These are phyloP conservation scores for Candida hispaniensis DNA, from an alignment of 805 yeast species.

Conservation along the genomic window DNA sequence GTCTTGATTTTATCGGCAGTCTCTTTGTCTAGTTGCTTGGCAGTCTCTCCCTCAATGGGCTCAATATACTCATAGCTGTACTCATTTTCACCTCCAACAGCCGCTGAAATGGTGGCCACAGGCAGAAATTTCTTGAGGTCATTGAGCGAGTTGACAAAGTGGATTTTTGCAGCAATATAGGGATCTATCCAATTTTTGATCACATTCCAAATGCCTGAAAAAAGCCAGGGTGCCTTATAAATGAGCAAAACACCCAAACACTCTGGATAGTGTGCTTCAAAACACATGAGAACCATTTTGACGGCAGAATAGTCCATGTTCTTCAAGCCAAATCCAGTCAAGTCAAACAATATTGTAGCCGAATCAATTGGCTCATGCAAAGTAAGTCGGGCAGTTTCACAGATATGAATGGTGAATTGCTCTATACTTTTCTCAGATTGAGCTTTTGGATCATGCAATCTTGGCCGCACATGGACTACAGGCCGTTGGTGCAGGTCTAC, in stretches of 20 bases:
- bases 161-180: slow-evolving; percentile 68
- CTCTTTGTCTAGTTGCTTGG: slow-evolving; percentile 18
- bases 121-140: slow-evolving; percentile 50
- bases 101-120: slow-evolving; percentile 43
- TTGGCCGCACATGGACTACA: slow-evolving; percentile 68
- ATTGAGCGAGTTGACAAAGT: slow-evolving; percentile 50
- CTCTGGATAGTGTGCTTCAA: slow-evolving; percentile 82
- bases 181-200: slow-evolving; percentile 79
- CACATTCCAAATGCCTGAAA: slow-evolving; percentile 74
- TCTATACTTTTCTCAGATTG: slow-evolving; percentile 65
- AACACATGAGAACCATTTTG: slow-evolving; percentile 61
- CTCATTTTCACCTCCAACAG: slow-evolving; percentile 52
- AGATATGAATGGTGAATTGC: slow-evolving; percentile 58
- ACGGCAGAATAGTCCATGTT: slow-evolving; percentile 77
- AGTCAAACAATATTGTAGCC: slow-evolving; percentile 68
- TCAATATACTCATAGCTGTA: slow-evolving; percentile 39
- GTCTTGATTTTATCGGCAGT: slow-evolving; percentile 7
- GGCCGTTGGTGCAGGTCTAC: slow-evolving; percentile 66
- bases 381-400: slow-evolving; percentile 73
- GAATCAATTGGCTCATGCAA: slow-evolving; percentile 67
- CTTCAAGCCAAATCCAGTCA: slow-evolving; percentile 63
- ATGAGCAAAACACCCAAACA: slow-evolving; percentile 59
- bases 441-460: slow-evolving; percentile 56
- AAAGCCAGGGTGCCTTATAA: slow-evolving; percentile 81
- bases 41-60: slow-evolving; percentile 45